phyloP scores from a whole-genome alignment of 305 asterid species.

The Fraxinus baroniana region DNA sequence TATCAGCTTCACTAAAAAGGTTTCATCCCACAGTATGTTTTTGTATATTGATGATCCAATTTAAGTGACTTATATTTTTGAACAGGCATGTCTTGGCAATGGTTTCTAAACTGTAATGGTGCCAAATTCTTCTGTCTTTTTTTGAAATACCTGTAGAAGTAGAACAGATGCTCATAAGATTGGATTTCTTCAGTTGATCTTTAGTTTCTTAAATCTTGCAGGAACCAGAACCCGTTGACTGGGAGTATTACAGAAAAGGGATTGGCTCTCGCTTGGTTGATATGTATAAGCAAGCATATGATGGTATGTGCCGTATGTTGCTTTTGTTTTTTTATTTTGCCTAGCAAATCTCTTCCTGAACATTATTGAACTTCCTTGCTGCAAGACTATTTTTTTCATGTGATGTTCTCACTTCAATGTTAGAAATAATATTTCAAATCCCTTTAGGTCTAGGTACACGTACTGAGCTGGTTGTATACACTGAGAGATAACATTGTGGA shows the following conservation, averaged over 20 bases:
- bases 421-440: neutral
- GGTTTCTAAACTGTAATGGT: neutral
- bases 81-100: neutral
- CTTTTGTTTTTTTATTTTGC: neutral
- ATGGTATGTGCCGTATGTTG: conserved; percentile 45
- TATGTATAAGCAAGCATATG: conserved; percentile 85
- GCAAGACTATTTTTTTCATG: neutral
- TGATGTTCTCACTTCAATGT: conserved; percentile 2
- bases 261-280: conserved; percentile 88
- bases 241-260: conserved; percentile 90
- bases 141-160: neutral
- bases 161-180: neutral
- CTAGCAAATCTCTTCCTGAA: neutral
- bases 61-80: neutral
- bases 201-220: conserved; percentile 33
- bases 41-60: neutral
- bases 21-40: neutral
- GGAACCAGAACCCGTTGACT: conserved; percentile 90
- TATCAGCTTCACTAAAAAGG: neutral
- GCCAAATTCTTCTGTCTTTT: neutral
- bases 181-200: neutral
- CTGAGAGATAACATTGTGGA: neutral
- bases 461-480: neutral
- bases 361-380: neutral
- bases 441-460: neutral